Evolutionary conservation across 768 basidiomycete species (phyloP), one percentile per base, ranked within the genome.

Genomic region (Mycena amicta): DNA sequence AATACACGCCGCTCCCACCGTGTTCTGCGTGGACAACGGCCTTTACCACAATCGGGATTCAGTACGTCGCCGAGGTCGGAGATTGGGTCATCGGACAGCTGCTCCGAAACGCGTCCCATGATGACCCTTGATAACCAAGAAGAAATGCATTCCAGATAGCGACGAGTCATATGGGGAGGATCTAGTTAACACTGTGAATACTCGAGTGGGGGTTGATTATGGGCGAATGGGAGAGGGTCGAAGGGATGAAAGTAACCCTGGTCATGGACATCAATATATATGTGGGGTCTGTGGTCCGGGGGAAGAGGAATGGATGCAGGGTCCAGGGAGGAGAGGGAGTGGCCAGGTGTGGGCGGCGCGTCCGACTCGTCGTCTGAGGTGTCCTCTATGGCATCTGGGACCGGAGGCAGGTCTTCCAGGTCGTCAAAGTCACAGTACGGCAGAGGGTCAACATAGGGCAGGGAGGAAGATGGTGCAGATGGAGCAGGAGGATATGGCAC

Each of bases 361-460:
- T 92, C 90, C 16, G 90, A 90, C 77, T 92, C 91, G 75, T 92
- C 90, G 74, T 92, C 91, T 45, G 90, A 92, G 33, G 81, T 83
- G 72, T 92, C 90, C 71, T 92, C 90, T 79, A 92, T 89, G 40
- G 89, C 85, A 67, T 92, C 90, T 43, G 89, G 90, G 41, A 91
- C 83, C 27, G 87, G 76, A 29, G 62, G 62, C 28, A 85, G 78
- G 67, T 88, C 87, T 66, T 88, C 88, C 62, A 83, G 67, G 73
- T 89, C 85, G 73, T 88, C 83, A 61, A 74, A 63, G 65, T 84
- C 78, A 67, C 80, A 81, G 64, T 87, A 88, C 55, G 90, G 85
- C 45, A 88, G 77, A 46, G 87, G 79, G 68, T 84, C 81, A 69
- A 81, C 76, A 75, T 77, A 78, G 23, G 74, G 71, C 45, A 70